Base-by-base conservation (phyloP, 2,329 filamentous ascomycete genomes). In the Cadophora gregata region DNA sequence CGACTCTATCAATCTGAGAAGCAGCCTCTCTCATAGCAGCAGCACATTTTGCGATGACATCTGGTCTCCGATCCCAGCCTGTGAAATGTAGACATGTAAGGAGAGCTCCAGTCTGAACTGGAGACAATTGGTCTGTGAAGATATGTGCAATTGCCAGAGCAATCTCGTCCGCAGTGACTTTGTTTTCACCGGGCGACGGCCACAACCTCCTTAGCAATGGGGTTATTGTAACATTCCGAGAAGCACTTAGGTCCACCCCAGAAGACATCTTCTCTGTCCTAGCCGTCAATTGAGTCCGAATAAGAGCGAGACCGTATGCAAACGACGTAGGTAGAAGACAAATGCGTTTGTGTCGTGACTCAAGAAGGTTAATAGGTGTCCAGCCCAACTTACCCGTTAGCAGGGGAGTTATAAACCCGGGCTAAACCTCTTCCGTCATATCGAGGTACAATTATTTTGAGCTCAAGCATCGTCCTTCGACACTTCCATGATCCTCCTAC, bases 21-120 rank as follows among this genome's bases (percentile, higher is more conserved):
- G 93, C 92, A 25, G 92, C 93, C 65, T 87, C 85, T 70, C 93
- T 87, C 95, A 99, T 98, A 62, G 88, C 89, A 55, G 86, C 83
- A 4, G 95, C 94, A 73, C 93, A 95, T 81, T 90, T 90, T 64
- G 93, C 92, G 72, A 99, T 87, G 48, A 99, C 92, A 75, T 96
- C 92, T 29, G 94, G 88, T 70, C 90, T 87, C 71, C 91, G 87
- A 79, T 98, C 96, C 78, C 93, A 87, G 66, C 90, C 89, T 1
- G 93, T 97, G 73, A 97, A 97, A 81, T 97, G 95, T 55, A 99
- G 84, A 63, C 93, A 92, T 76, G 96, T 97, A 62, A 98, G 84
- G 64, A 99, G 84, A 47, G 94, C 91, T 63, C 92, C 92, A 0
- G 92, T 91, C 78, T 98, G 96, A 9, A 94, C 91, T 47, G 92